Conservation (phyloP, 495 filamentous ascomycete genomes). For the Penicillium tannophilum region DNA sequence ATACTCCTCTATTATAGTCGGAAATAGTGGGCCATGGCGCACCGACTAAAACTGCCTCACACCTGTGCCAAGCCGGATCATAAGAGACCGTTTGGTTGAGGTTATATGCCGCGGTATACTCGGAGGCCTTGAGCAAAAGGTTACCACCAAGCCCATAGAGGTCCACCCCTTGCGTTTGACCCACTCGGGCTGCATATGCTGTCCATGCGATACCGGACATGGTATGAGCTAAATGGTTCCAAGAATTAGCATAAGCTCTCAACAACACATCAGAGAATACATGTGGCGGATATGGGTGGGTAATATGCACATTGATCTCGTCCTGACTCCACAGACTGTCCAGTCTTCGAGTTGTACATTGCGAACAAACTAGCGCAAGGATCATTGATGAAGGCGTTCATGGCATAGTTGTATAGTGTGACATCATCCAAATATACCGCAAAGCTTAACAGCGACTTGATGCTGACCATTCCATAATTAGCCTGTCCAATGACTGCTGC, state of each 20-base stretch:
- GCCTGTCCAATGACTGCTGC: constrained; percentile 33
- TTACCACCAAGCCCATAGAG: not conserved
- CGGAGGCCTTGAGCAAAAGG: not conserved
- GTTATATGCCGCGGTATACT: not conserved
- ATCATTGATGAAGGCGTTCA: constrained; percentile 32
- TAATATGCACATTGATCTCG: not conserved
- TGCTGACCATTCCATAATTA: constrained; percentile 21
- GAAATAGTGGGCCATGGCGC: not conserved
- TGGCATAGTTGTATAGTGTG: constrained; percentile 35
- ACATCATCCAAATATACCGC: constrained; percentile 44
- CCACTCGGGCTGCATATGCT: not conserved
- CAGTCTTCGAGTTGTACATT: not conserved
- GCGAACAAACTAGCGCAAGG: constrained; percentile 22
- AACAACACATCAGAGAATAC: too few relatives aligned
- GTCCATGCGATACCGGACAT: not conserved
- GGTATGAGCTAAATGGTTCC: not conserved
- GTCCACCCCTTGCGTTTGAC: not conserved
- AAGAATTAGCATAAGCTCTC: too few relatives aligned
- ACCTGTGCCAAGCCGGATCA: not conserved
- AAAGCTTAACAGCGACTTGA: constrained; percentile 38
- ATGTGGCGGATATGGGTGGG: too few relatives aligned
- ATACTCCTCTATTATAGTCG: not conserved
- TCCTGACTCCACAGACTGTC: not conserved
- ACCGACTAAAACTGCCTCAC: not conserved
- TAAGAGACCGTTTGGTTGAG: not conserved